Evolutionary conservation across 129 eudicot genomes (phyloP).

Genomic region (Chrysanthemum makinoi): DNA sequence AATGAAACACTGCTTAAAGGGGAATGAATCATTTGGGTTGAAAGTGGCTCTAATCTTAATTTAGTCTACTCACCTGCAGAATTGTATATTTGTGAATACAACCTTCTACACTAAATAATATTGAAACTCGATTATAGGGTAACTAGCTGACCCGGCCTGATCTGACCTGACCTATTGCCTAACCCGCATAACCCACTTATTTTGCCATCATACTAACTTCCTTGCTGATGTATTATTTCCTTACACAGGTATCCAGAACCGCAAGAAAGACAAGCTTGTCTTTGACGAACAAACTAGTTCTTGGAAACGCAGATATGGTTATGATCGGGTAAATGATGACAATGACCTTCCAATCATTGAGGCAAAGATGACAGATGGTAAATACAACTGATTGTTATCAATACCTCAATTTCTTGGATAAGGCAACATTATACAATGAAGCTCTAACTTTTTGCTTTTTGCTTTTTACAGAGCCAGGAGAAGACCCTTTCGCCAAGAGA

Average conservation of each 20-base stretch:
- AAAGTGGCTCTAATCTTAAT: too few species aligned
- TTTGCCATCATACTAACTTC: too few species aligned
- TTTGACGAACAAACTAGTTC: slow-evolving; percentile 78
- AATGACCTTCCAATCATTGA: slow-evolving; percentile 84
- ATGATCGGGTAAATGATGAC: slow-evolving; percentile 92
- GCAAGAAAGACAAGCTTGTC: slow-evolving; percentile 74
- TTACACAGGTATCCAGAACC: slow-evolving; percentile 62
- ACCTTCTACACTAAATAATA: not conserved
- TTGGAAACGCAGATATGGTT: slow-evolving; percentile 95
- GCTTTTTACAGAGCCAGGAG: slow-evolving; percentile 71
- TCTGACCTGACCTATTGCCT: too few species aligned
- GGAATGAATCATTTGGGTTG: too few species aligned
- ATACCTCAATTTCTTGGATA: too few species aligned
- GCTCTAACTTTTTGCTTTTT: too few species aligned
- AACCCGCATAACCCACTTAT: too few species aligned
- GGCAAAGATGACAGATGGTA: slow-evolving; percentile 95
- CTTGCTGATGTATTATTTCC: slow-evolving; percentile 13
- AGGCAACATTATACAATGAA: too few species aligned
- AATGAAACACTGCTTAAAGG: too few species aligned
- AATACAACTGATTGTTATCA: not conserved
- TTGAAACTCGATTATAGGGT: too few species aligned
- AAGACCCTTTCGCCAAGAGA: slow-evolving; percentile 94
- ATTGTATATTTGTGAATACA: not conserved
- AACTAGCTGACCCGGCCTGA: too few species aligned
- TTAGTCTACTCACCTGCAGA: too few species aligned